Evolutionary conservation across 768 basidiomycete genomes (phyloP).

Genomic region (Leccinellum luteum): DNA sequence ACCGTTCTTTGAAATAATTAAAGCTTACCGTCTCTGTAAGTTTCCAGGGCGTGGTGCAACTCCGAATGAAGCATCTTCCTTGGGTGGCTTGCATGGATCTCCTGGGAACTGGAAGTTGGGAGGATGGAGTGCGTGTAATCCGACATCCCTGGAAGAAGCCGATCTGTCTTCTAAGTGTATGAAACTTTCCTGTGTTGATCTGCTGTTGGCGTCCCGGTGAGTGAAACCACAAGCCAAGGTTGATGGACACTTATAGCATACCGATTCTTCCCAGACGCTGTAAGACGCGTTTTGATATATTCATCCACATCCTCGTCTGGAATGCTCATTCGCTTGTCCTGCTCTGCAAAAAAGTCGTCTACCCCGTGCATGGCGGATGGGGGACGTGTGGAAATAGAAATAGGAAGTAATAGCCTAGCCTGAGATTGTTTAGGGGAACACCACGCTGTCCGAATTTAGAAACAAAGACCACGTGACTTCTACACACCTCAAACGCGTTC

Average conservation of each 20-base stretch:
- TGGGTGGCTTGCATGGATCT: background rate
- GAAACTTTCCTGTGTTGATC: slow-evolving; percentile 1
- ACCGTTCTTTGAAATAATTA: background rate
- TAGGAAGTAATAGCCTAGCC: background rate
- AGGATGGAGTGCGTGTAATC: background rate
- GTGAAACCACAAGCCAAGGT: slow-evolving; percentile 1
- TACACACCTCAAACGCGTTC: slow-evolving; percentile 3
- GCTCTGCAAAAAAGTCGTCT: slow-evolving; percentile 52
- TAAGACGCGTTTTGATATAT: slow-evolving; percentile 38
- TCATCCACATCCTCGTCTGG: slow-evolving; percentile 52
- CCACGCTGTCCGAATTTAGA: background rate
- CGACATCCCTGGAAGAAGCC: background rate
- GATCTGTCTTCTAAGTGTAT: background rate
- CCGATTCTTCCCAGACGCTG: slow-evolving; percentile 13
- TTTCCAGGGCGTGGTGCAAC: background rate
- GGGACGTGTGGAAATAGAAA: background rate
- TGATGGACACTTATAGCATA: slow-evolving; percentile 6
- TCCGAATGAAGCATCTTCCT: background rate
- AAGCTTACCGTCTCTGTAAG: slow-evolving; percentile 10
- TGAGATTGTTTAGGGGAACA: slow-evolving; percentile 7
- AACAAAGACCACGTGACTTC: slow-evolving; percentile 13
- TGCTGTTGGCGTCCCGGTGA: slow-evolving; percentile 3
- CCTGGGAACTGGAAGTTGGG: background rate
- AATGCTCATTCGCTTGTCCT: slow-evolving; percentile 50
- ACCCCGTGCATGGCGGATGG: slow-evolving; percentile 30